A percentile compares a stretch with the other conserved stretches of the same genome.
These are phyloP conservation scores for Knufia petricola DNA, from an alignment of 2,329 filamentous ascomycete genomes.

Conservation along the genomic window DNA sequence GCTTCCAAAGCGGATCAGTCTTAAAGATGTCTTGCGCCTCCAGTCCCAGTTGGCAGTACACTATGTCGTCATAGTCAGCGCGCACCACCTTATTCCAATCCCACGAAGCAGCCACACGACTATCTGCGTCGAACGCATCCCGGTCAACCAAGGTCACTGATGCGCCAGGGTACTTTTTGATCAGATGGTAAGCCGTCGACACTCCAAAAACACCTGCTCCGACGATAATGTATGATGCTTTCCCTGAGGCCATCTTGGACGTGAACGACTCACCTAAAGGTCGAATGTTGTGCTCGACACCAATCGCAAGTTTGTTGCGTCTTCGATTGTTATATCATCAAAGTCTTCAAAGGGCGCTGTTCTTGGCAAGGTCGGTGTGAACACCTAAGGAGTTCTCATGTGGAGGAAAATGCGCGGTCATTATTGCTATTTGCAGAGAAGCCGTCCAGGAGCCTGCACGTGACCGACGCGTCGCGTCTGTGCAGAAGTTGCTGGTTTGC, in stretches of 20 bases:
- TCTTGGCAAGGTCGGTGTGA: neutral
- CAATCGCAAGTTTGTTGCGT: neutral
- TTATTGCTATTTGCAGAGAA: constrained; percentile 1
- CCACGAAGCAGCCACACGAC: constrained; percentile 25
- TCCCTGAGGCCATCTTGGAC: constrained; percentile 7
- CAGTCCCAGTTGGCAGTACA: constrained; percentile 26
- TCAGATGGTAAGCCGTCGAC: constrained; percentile 44
- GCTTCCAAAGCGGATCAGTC: constrained; percentile 30
- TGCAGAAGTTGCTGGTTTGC: too few relatives aligned
- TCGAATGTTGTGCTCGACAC: neutral
- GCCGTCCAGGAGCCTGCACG: too few relatives aligned
- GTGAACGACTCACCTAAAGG: neutral
- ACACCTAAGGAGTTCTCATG: neutral
- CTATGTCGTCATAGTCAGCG: constrained; percentile 23
- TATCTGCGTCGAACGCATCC: constrained; percentile 29
- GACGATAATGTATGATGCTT: constrained; percentile 31
- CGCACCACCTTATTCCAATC: constrained; percentile 24
- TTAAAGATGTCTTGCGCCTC: constrained; percentile 28
- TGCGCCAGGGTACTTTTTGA: constrained; percentile 40
- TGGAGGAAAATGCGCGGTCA: neutral
- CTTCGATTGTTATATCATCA: neutral
- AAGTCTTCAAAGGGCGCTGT: neutral
- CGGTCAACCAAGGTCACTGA: constrained; percentile 37
- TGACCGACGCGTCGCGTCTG: too few relatives aligned
- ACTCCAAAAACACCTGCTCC: constrained; percentile 45